These are phyloP conservation scores for Solioccasus polychromus DNA, from an alignment of 768 basidiomycete species.

Conservation along the genomic window DNA sequence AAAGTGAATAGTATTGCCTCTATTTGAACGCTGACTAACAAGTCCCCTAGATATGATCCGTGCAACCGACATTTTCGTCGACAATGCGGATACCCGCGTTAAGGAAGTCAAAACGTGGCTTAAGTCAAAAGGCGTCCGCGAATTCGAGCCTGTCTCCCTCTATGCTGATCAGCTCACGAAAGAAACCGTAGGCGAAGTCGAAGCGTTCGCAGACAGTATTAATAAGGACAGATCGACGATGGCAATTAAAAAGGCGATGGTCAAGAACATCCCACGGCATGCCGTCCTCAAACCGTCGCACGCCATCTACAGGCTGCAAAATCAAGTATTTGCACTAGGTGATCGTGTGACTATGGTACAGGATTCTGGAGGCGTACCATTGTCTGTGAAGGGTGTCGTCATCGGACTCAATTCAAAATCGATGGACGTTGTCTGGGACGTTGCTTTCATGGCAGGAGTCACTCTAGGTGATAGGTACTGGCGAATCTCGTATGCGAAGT, in stretches of 20 bases:
- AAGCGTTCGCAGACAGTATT: slow-evolving; percentile 69
- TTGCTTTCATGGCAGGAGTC: slow-evolving; percentile 89
- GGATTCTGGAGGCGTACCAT: slow-evolving; percentile 89
- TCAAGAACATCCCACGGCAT: slow-evolving; percentile 89
- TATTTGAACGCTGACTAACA: neutral
- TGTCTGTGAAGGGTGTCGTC: slow-evolving; percentile 91
- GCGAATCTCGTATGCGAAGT: neutral
- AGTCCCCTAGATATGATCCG: slow-evolving; percentile 65
- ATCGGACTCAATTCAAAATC: slow-evolving; percentile 82
- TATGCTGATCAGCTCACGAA: slow-evolving; percentile 90
- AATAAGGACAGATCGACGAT: slow-evolving; percentile 55
- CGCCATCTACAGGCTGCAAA: slow-evolving; percentile 83
- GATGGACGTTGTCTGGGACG: slow-evolving; percentile 97
- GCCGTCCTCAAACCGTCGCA: slow-evolving; percentile 93
- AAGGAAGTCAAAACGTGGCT: slow-evolving; percentile 85
- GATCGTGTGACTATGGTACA: slow-evolving; percentile 96
- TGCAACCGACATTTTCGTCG: slow-evolving; percentile 53
- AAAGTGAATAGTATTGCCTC: slow-evolving; percentile 45
- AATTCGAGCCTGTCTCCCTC: slow-evolving; percentile 90
- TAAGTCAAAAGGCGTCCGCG: slow-evolving; percentile 78
- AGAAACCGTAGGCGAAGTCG: slow-evolving; percentile 80
- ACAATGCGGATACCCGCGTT: slow-evolving; percentile 66
- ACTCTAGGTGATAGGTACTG: slow-evolving; percentile 78
- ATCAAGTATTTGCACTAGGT: slow-evolving; percentile 83
- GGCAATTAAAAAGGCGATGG: slow-evolving; percentile 85